Evolutionary conservation across 2,329 filamentous ascomycete genomes (phyloP).

Genomic region (Ophiostoma ips): DNA sequence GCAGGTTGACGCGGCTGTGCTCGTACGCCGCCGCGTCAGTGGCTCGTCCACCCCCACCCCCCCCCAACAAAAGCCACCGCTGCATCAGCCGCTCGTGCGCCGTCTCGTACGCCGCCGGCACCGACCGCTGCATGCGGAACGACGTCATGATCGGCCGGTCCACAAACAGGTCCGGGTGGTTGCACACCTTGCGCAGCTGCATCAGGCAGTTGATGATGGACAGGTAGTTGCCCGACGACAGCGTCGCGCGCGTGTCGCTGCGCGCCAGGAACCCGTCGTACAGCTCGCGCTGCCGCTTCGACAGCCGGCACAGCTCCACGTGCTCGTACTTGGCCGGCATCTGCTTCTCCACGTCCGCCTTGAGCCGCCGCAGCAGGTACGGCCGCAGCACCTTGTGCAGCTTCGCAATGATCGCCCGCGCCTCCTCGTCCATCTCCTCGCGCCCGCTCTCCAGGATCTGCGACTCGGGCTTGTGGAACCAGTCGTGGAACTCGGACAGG

Average conservation of each 20-base stretch:
- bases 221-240: constrained; percentile 87
- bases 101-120: constrained; percentile 55
- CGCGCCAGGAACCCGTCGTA: constrained; percentile 94
- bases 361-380: constrained; percentile 78
- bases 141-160: constrained; percentile 94
- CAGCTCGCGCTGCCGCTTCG: constrained; percentile 85
- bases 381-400: constrained; percentile 88
- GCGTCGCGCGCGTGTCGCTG: constrained; percentile 73
- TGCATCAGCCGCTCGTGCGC: constrained; percentile 57
- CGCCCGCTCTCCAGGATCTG: constrained; percentile 92
- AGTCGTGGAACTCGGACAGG: constrained; percentile 88
- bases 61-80: constrained; percentile 31
- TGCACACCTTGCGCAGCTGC: constrained; percentile 95
- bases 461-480: constrained; percentile 88
- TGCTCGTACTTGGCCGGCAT: constrained; percentile 98
- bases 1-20: constrained; percentile 43
- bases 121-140: constrained; percentile 76
- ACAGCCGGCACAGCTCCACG: constrained; percentile 87
- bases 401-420: constrained; percentile 78
- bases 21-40: not conserved
- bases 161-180: constrained; percentile 93
- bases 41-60: not conserved
- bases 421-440: constrained; percentile 88
- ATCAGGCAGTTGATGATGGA: constrained; percentile 98
- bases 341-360: constrained; percentile 96